Conservation (phyloP, 78 protist species). For the Dictyostelium citrinum region DNA sequence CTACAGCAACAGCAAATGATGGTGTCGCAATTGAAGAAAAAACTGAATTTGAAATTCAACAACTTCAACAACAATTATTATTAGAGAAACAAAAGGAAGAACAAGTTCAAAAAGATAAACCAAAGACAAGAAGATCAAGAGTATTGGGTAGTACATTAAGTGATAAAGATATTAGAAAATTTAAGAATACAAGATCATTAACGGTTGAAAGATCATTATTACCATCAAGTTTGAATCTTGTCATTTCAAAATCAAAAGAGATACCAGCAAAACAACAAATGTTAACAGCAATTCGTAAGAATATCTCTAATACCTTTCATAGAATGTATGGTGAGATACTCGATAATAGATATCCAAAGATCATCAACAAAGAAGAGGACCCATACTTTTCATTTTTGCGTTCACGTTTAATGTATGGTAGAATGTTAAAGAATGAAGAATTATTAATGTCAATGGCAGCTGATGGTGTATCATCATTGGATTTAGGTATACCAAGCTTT, state of each 20-base stretch:
- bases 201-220: not conserved
- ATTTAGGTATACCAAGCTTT: not conserved
- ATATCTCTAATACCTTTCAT: not conserved
- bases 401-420: not conserved
- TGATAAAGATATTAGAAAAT: not conserved
- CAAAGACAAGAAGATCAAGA: not conserved
- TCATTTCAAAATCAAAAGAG: not conserved
- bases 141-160: not conserved
- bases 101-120: not conserved
- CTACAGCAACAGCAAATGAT: not conserved
- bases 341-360: not conserved
- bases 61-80: conserved; percentile 1
- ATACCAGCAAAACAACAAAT: not conserved
- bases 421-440: not conserved
- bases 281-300: not conserved
- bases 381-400: not conserved
- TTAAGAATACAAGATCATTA: not conserved
- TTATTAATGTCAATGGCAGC: not conserved
- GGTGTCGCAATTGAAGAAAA: not conserved
- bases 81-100: not conserved
- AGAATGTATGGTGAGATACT: not conserved
- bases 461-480: not conserved
- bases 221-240: not conserved
- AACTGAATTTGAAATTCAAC: not conserved
- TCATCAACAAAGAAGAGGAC: not conserved